These are phyloP conservation scores for Amanita muscaria DNA, from an alignment of 768 basidiomycete genomes.

Conservation along the genomic window DNA sequence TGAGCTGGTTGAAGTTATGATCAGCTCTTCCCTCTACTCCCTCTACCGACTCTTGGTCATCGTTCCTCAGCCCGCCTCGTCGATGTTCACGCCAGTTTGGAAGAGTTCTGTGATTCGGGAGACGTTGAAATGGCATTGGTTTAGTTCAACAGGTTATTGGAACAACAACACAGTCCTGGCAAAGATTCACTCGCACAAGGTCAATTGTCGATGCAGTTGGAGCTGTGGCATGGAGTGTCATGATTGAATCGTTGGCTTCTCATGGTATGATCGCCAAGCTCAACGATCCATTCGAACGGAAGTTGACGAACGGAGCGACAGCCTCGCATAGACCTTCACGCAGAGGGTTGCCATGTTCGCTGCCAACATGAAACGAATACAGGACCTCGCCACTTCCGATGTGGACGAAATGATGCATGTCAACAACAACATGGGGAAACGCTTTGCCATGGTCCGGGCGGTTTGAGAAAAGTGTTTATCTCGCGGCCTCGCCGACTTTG, in stretches of 20 bases:
- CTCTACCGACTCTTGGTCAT: no score
- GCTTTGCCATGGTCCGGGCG: no score
- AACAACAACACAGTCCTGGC: no score
- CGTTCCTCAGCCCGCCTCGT: constrained; percentile 48
- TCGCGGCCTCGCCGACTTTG: not conserved
- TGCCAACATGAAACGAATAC: no score
- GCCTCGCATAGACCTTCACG: no score
- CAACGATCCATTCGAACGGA: constrained; percentile 41
- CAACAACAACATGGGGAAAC: not conserved
- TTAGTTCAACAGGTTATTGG: constrained; percentile 70
- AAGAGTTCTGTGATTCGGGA: constrained; percentile 51
- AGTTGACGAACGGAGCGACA: constrained; percentile 24
- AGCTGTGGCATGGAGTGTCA: constrained; percentile 44
- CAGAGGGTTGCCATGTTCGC: constrained; percentile 37
- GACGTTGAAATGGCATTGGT: constrained; percentile 55
- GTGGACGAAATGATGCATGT: not conserved
- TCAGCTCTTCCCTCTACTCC: constrained; percentile 71
- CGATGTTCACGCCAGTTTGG: constrained; percentile 60
- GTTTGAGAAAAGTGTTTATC: not conserved
- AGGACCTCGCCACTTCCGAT: not conserved
- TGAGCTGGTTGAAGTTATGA: constrained; percentile 49
- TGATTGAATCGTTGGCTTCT: constrained; percentile 43
- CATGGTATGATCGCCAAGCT: constrained; percentile 43
- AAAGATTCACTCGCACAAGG: constrained; percentile 42
- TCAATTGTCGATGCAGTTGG: constrained; percentile 47